A percentile compares a stretch with the other conserved stretches of the same genome.
These are phyloP conservation scores for Bipolaris zeicola DNA, from an alignment of 2,329 filamentous ascomycete genomes.

Conservation along the genomic window DNA sequence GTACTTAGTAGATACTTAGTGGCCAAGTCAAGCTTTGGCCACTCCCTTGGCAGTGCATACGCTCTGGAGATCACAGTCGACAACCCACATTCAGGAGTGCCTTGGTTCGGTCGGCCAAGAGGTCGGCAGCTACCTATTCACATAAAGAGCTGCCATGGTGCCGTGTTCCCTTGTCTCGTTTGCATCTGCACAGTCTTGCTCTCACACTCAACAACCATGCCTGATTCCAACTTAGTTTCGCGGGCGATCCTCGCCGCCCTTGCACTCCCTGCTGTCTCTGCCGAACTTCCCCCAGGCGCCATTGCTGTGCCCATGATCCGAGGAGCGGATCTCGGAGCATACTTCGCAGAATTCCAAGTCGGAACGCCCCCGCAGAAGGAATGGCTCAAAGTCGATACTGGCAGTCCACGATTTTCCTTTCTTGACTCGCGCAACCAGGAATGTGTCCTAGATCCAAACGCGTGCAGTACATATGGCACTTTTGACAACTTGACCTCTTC, in stretches of 20 bases:
- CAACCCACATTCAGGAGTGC: neutral
- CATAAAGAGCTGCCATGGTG: neutral
- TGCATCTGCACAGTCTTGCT: neutral
- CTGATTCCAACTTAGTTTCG: neutral
- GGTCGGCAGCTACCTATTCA: neutral
- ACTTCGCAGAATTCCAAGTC: neutral
- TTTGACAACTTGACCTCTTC: neutral
- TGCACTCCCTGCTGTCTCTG: neutral
- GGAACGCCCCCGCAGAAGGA: neutral
- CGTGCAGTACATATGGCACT: conserved; percentile 1
- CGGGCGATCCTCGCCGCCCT: neutral
- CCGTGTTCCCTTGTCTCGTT: neutral
- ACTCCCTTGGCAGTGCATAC: neutral
- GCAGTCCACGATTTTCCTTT: neutral
- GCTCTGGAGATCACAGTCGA: neutral
- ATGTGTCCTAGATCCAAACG: neutral
- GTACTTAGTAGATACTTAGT: too few species aligned
- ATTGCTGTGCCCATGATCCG: neutral
- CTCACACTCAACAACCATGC: neutral
- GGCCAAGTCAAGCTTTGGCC: neutral
- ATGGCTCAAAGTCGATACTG: neutral
- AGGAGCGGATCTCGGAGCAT: neutral
- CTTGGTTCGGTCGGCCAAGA: neutral
- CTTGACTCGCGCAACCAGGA: neutral
- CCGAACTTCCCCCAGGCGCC: neutral